phyloP scores from a whole-genome alignment of 495 filamentous ascomycete species.

The Pseudotulostoma volvatum region DNA sequence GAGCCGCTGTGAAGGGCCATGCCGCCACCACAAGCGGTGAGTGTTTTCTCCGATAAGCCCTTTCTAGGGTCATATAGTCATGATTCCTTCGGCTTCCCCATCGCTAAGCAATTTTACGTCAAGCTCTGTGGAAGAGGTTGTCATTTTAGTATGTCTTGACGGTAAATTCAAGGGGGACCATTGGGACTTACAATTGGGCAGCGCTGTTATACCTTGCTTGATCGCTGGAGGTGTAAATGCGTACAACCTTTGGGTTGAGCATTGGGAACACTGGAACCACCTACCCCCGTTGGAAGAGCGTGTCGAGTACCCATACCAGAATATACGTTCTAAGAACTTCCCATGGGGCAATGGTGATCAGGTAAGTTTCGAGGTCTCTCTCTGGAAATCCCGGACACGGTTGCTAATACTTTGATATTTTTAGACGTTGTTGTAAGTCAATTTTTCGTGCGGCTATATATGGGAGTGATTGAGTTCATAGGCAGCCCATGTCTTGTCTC shows the following conservation, averaged over 20 bases:
- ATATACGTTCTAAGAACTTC: slow-evolving; percentile 81
- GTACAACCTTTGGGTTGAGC: slow-evolving; percentile 78
- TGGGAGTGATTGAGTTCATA: too few relatives aligned
- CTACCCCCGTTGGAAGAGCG: slow-evolving; percentile 76
- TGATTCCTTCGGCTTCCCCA: too few relatives aligned
- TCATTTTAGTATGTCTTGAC: slow-evolving; percentile 60
- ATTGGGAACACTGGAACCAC: slow-evolving; percentile 90
- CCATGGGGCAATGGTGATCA: slow-evolving; percentile 88
- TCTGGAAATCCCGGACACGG: too few relatives aligned
- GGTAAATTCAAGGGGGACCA: background rate
- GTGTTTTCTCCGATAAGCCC: slow-evolving; percentile 11
- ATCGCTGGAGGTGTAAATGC: slow-evolving; percentile 59
- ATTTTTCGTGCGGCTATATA: too few relatives aligned
- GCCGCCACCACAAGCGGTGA: slow-evolving; percentile 62
- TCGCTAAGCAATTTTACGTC: slow-evolving; percentile 20
- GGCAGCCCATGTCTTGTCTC: background rate
- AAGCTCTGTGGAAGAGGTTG: slow-evolving; percentile 91
- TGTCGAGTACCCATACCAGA: slow-evolving; percentile 82
- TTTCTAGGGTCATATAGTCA: background rate
- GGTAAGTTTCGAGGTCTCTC: slow-evolving; percentile 39
- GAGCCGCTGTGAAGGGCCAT: slow-evolving; percentile 70
- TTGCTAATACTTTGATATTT: too few relatives aligned
- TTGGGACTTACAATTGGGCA: slow-evolving; percentile 19
- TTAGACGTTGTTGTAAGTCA: slow-evolving; percentile 63
- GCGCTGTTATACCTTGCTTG: slow-evolving; percentile 51